A percentile compares a stretch with the other conserved stretches of the same genome.
These are phyloP conservation scores for Daphne laureola DNA, from an alignment of 441 rosid genomes.

Conservation along the genomic window DNA sequence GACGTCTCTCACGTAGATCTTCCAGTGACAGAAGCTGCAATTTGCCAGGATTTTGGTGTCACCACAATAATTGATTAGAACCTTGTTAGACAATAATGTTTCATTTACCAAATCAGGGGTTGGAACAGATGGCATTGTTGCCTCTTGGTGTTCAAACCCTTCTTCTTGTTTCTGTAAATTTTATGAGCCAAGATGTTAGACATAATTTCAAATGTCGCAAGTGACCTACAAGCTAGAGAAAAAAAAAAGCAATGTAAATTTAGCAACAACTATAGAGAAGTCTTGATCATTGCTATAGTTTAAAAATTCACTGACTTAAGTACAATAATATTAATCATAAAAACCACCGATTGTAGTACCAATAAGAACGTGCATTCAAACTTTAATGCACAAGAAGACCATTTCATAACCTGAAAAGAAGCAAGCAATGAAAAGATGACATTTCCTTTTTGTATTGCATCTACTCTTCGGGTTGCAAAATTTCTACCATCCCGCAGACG, in stretches of 20 bases:
- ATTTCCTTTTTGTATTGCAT: conserved; percentile 84
- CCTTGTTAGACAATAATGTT: conserved; percentile 12
- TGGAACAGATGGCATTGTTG: conserved; percentile 60
- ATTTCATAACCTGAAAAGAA: conserved; percentile 68
- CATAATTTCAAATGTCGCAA: conserved; percentile 6
- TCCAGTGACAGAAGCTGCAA: conserved; percentile 85
- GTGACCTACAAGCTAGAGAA: conserved; percentile 4
- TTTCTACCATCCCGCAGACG: conserved; percentile 88
- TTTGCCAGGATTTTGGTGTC: conserved; percentile 19
- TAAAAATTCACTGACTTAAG: too few species aligned
- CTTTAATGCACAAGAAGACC: conserved; percentile 2
- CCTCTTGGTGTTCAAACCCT: conserved; percentile 76
- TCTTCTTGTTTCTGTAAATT: conserved; percentile 55
- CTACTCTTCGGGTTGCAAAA: conserved; percentile 88
- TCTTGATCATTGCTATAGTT: too few species aligned
- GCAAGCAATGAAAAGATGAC: conserved; percentile 69
- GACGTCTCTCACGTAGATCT: conserved; percentile 70
- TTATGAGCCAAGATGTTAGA: conserved; percentile 10
- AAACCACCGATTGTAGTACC: neutral
- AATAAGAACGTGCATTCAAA: conserved; percentile 2
- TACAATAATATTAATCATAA: too few species aligned
- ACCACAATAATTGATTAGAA: conserved; percentile 15
- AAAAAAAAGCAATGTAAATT: neutral
- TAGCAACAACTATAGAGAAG: neutral
- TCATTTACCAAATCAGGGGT: conserved; percentile 65